Evolutionary conservation across 495 filamentous ascomycete species (phyloP).

Genomic region (Aspergillus indologenus): DNA sequence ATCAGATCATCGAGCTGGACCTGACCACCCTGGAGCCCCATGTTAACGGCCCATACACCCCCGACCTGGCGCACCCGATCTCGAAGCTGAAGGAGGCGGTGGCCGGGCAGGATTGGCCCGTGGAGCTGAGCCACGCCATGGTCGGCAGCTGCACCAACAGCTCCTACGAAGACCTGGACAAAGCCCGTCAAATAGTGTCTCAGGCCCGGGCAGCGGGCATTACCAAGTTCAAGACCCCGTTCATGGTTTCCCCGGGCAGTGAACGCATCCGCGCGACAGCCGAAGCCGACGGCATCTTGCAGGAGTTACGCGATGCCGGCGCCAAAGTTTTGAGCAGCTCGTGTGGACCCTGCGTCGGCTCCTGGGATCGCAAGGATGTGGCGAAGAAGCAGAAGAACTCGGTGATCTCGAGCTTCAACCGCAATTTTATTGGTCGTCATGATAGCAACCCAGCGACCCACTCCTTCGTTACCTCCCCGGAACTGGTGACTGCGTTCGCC

Average conservation of each 20-base stretch:
- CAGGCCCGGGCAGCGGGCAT: constrained; percentile 80
- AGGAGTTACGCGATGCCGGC: constrained; percentile 84
- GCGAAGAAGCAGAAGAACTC: constrained; percentile 81
- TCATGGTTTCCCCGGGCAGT: constrained; percentile 83
- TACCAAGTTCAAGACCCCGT: constrained; percentile 72
- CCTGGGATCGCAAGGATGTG: constrained; percentile 83
- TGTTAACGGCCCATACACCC: constrained; percentile 92
- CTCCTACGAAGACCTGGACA: constrained; percentile 89
- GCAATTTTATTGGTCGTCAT: constrained; percentile 90
- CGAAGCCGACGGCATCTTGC: constrained; percentile 76
- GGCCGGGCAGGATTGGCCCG: constrained; percentile 81
- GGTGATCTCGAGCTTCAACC: constrained; percentile 81
- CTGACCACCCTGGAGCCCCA: constrained; percentile 83
- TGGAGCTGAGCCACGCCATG: constrained; percentile 79
- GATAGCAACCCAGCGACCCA: constrained; percentile 67
- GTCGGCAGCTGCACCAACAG: constrained; percentile 92
- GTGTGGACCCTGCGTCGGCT: constrained; percentile 65
- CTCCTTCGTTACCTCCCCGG: constrained; percentile 23
- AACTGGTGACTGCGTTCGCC: constrained; percentile 24
- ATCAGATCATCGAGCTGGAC: constrained; percentile 84
- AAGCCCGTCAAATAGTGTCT: constrained; percentile 77
- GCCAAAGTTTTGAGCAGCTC: constrained; percentile 84
- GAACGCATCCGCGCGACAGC: constrained; percentile 90
- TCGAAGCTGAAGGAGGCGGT: constrained; percentile 82
- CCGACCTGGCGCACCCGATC: constrained; percentile 87